A percentile compares a stretch with the other conserved stretches of the same genome.
Conservation (phyloP, 306 rosid species). For the Fagus sylvatica region DNA sequence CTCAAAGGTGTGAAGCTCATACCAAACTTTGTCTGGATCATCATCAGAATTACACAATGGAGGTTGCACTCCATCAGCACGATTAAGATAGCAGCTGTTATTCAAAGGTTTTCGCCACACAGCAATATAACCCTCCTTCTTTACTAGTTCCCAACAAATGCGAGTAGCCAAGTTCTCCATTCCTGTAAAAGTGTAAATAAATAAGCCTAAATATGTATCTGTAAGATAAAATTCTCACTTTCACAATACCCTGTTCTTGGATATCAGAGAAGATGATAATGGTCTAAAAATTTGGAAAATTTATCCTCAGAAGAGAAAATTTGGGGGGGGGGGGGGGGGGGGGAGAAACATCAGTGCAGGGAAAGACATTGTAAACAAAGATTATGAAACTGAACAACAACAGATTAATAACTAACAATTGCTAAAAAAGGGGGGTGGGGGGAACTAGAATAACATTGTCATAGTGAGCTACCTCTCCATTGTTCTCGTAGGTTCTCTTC, state of each 20-base stretch:
- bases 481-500: constrained; percentile 68
- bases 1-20: constrained; percentile 26
- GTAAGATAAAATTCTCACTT: constrained; percentile 5
- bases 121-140: constrained; percentile 78
- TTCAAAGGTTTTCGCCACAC: constrained; percentile 82
- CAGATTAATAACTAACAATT: not conserved
- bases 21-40: constrained; percentile 89
- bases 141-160: constrained; percentile 84
- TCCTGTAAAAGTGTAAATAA: constrained; percentile 42
- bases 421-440: not conserved
- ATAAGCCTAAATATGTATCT: constrained; percentile 25
- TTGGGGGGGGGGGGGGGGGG: not conserved
- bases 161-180: constrained; percentile 67
- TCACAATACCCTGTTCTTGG: constrained; percentile 3
- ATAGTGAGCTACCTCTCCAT: constrained; percentile 72
- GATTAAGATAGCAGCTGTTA: constrained; percentile 78
- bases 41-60: constrained; percentile 69
- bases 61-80: constrained; percentile 53
- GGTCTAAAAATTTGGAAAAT: constrained; percentile 10
- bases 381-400: not conserved
- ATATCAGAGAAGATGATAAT: constrained; percentile 7
- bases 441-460: not conserved
- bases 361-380: constrained; percentile 4
- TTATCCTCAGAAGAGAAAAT: not conserved
- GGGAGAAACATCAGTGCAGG: constrained; percentile 5